phyloP scores from a whole-genome alignment of 495 filamentous ascomycete genomes.

The Aspergillus heteromorphus region DNA sequence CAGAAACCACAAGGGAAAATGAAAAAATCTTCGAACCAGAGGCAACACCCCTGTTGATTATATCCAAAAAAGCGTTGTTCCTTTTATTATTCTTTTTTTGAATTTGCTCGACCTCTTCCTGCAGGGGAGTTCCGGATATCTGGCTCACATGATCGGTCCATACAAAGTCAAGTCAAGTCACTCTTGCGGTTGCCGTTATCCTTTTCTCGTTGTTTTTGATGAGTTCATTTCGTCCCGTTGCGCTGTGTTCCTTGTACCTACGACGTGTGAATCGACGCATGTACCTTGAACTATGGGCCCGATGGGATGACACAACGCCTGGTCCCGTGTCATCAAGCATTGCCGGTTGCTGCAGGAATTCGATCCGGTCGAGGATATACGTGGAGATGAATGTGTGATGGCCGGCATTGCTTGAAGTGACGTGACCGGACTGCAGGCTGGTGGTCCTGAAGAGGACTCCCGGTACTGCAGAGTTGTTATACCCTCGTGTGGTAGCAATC shows the following conservation, averaged over 20 bases:
- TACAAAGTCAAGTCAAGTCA: slow-evolving; percentile 30
- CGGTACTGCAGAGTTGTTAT: not conserved
- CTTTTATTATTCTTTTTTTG: no score
- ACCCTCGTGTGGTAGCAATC: slow-evolving; percentile 5
- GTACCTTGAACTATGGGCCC: slow-evolving; percentile 10
- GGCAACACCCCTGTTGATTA: slow-evolving; percentile 8
- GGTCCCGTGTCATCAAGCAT: slow-evolving; percentile 20
- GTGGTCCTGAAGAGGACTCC: not conserved
- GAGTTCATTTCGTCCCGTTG: slow-evolving; percentile 15
- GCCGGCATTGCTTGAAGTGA: slow-evolving; percentile 11
- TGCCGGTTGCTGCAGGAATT: slow-evolving; percentile 12
- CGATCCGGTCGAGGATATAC: slow-evolving; percentile 5
- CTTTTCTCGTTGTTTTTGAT: slow-evolving; percentile 12
- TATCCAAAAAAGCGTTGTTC: slow-evolving; percentile 14
- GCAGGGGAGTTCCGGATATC: slow-evolving; percentile 81
- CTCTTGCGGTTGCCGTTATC: slow-evolving; percentile 35
- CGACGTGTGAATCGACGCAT: slow-evolving; percentile 6
- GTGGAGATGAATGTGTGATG: slow-evolving; percentile 11
- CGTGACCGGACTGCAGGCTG: not conserved
- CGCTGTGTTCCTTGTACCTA: slow-evolving; percentile 16
- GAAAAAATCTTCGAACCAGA: slow-evolving; percentile 16
- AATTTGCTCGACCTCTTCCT: no score
- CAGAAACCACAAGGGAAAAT: slow-evolving; percentile 34
- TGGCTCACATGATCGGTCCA: slow-evolving; percentile 51
- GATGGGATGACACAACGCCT: slow-evolving; percentile 13